Evolutionary conservation across 1,284 basidiomycete genomes (phyloP), one percentile per base, ranked within the genome.

Genomic region (Chalciporus piperatoides): DNA sequence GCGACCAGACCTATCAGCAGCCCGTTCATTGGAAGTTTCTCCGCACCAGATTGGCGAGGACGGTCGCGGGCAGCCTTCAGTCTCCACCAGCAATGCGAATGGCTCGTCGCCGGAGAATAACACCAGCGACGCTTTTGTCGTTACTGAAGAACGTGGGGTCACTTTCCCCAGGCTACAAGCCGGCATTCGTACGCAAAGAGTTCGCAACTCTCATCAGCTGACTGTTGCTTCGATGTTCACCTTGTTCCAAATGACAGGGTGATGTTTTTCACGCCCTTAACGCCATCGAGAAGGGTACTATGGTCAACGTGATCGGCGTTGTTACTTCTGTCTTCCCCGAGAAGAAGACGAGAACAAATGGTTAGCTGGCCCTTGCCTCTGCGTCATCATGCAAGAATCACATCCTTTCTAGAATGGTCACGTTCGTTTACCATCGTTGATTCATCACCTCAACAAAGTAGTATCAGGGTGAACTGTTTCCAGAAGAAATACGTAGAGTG

Each of bases 381-480:
- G 15, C 24, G 36, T 15, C 9, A n/a, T 33, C 38, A 7, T 35
- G 40, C 33, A 23, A 41, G 21, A 49, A 44, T 54, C 14, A 24
- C 35, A 15, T 11, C 2, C 30, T 28, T 46, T 41, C n/a, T 46
- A 70, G 65, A 67, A 27, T 67, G 67, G 67, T 8, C 33, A 36
- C 53, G 60, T 10, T 59, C 56, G 21, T 59, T 67, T 33, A 49
- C 39, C n/a, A 42, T 67, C 12, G 54, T 58, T 8, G 65, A 67
- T 42, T 55, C 66, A 2, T 70, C 65, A 21, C 59, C 64, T 74
- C 2, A 78, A 82, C 53, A 50, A 17, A 54, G 51, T 28, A 10
- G 42, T 17, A 6, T 61, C 21, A 68, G 49, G 43, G 62, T 84
- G 11, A 81, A 76, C 33, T 75, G 74, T 50, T 86, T 86, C 57